Base-by-base conservation (phyloP, 1,284 basidiomycete species). In the Anthracocystis walkeri region DNA sequence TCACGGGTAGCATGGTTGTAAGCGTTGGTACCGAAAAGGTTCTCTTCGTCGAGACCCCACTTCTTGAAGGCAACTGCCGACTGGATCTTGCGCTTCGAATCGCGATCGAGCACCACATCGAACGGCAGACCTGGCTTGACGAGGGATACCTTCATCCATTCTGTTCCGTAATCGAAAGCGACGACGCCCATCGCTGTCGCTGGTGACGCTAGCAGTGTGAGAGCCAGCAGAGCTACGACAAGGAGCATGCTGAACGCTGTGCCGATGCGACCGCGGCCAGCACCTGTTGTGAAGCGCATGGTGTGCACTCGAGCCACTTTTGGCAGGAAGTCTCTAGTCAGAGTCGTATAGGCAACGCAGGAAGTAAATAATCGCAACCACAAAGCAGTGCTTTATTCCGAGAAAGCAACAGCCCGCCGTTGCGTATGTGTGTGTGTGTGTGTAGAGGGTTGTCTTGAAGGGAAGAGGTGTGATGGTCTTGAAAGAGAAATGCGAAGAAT, bases 81-180 rank as follows among this genome's bases (percentile, higher is more conserved):
- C 79, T 92, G 92, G 57, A 97, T 94, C 87, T 99, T 99, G 75
- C 96, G 89, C 87, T 97, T 98, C 44, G 94, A 96, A 86, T 98
- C 96, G 84, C 93, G 93, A 87, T 97, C 95, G 54, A 99, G 88
- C 38, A 99, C 88, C 33, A 99, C 93, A 86, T 99, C 96, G 82
- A 99, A 97, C 1, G 96, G 95, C 55, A 93, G 88, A 44, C 95
- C 96, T 1, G 96, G 96, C 84, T 96, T 96, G 89, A 99, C 93
- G 69, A 99, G 88, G 10, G 95, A 95, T 29, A 94, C 92, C 86
- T 98, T 99, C 67, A 80, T 84, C 78, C 79, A 84, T 46, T 83
- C 82, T 5, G 83, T 84, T 29, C 83, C 83, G 62, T 83, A 84
- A 75, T 85, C 83, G 61, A 85, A 82, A 18, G 78, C 80, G 21